These are phyloP conservation scores for Wallacemonas rigidus DNA, from an alignment of 208 protist species.

Conservation along the genomic window DNA sequence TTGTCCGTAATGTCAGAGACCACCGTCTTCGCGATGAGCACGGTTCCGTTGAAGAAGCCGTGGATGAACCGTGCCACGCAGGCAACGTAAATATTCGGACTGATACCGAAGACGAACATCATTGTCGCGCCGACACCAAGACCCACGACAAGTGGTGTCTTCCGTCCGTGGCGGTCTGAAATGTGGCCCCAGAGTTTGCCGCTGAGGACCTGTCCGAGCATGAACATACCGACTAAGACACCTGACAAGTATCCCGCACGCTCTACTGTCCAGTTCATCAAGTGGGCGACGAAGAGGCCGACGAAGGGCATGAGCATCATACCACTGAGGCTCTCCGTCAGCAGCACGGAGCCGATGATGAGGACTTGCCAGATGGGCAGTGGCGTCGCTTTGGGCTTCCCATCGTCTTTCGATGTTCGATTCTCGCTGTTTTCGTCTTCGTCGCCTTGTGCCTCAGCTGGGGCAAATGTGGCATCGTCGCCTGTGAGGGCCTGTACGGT, in stretches of 20 bases:
- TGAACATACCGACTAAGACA: slow-evolving; percentile 35
- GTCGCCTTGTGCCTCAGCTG: not conserved
- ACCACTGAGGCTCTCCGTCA: slow-evolving; percentile 22
- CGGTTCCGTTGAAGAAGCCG: slow-evolving; percentile 37
- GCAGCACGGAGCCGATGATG: slow-evolving; percentile 16
- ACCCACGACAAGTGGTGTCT: slow-evolving; percentile 29
- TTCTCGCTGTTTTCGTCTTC: not conserved
- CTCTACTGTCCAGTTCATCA: slow-evolving; percentile 26
- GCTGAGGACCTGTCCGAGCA: slow-evolving; percentile 35
- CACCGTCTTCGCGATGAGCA: slow-evolving; percentile 43
- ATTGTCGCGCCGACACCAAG: slow-evolving; percentile 28
- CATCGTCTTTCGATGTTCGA: not conserved
- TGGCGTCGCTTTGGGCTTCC: slow-evolving; percentile 15
- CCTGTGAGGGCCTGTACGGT: not conserved
- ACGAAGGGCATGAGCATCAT: slow-evolving; percentile 40
- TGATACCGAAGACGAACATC: slow-evolving; percentile 37
- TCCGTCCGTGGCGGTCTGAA: slow-evolving; percentile 35
- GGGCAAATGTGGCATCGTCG: not conserved
- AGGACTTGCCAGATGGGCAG: slow-evolving; percentile 15
- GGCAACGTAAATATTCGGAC: slow-evolving; percentile 34
- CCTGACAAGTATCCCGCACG: slow-evolving; percentile 33
- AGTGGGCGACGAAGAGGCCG: slow-evolving; percentile 34
- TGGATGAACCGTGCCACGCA: slow-evolving; percentile 40
- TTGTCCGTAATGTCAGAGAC: slow-evolving; percentile 46
- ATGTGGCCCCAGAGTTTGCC: slow-evolving; percentile 34